Percentiles rank a stretch among this genome's conserved stretches.
phyloP scores from a whole-genome alignment of 1,284 basidiomycete species.

The Lignosus rhinocerotis region DNA sequence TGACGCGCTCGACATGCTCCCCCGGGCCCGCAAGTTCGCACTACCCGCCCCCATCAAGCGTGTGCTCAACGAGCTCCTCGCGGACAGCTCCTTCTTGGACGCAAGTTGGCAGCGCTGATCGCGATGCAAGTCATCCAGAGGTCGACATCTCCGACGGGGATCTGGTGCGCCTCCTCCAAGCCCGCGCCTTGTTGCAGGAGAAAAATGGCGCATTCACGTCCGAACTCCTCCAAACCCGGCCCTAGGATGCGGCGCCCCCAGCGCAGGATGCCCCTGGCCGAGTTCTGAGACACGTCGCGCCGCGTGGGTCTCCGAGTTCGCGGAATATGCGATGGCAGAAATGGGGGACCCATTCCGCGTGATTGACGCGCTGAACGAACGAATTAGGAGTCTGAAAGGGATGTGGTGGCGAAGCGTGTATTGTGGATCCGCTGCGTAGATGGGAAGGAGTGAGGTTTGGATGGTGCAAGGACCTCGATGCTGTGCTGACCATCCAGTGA shows the following conservation, averaged over 20 bases:
- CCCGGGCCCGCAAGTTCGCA: conserved; percentile 25
- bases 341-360: not conserved
- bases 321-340: not conserved
- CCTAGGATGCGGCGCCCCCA: not conserved
- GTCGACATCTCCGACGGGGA: conserved; percentile 5
- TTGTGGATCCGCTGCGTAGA: not conserved
- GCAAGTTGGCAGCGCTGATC: not conserved
- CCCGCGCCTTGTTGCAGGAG: conserved; percentile 25
- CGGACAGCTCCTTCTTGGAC: conserved; percentile 26
- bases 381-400: not conserved
- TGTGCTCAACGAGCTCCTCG: conserved; percentile 40
- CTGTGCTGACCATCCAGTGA: not conserved
- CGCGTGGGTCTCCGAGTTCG: not conserved
- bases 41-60: conserved; percentile 34
- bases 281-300: no score
- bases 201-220: conserved; percentile 22
- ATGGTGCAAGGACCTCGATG: not conserved
- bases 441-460: not conserved
- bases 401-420: not conserved
- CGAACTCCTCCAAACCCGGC: conserved; percentile 15
- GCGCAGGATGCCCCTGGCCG: not conserved
- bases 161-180: conserved; percentile 20
- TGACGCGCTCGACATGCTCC: not conserved
- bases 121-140: not conserved
- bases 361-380: not conserved